These are phyloP conservation scores for Apophysomyces sp. DNA, from an alignment of 371 early-diverging fungal genomes.

Conservation along the genomic window DNA sequence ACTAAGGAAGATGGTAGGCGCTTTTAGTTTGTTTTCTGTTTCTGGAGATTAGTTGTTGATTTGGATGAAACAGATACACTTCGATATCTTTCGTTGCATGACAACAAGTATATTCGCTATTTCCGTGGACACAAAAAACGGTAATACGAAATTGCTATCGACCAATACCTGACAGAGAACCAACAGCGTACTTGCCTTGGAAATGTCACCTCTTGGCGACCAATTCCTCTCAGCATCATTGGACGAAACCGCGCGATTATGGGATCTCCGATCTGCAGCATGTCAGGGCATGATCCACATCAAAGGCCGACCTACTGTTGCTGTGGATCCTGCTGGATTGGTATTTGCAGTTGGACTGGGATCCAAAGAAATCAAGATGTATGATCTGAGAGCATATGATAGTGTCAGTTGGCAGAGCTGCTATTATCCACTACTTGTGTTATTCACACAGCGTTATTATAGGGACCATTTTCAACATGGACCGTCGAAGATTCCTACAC, in stretches of 20 bases:
- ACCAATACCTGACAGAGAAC: background rate
- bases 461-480: constrained; percentile 48
- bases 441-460: background rate
- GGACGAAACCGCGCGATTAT: constrained; percentile 75
- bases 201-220: constrained; percentile 81
- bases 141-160: constrained; percentile 30
- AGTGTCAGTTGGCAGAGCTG: constrained; percentile 9
- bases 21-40: background rate
- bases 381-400: constrained; percentile 69
- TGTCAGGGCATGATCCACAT: constrained; percentile 58
- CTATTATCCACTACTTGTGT: constrained; percentile 10
- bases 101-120: constrained; percentile 91
- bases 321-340: constrained; percentile 80
- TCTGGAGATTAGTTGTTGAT: background rate
- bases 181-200: constrained; percentile 67
- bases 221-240: constrained; percentile 69
- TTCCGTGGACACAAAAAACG: constrained; percentile 83
- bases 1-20: constrained; percentile 87
- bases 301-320: constrained; percentile 59
- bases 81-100: constrained; percentile 88
- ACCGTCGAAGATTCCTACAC: constrained; percentile 21
- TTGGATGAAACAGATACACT: constrained; percentile 65
- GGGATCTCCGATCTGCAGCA: constrained; percentile 72
- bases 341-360: constrained; percentile 74
- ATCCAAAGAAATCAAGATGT: constrained; percentile 50